These are phyloP conservation scores for Xylaria castorea DNA, from an alignment of 495 filamentous ascomycete species.

Conservation along the genomic window DNA sequence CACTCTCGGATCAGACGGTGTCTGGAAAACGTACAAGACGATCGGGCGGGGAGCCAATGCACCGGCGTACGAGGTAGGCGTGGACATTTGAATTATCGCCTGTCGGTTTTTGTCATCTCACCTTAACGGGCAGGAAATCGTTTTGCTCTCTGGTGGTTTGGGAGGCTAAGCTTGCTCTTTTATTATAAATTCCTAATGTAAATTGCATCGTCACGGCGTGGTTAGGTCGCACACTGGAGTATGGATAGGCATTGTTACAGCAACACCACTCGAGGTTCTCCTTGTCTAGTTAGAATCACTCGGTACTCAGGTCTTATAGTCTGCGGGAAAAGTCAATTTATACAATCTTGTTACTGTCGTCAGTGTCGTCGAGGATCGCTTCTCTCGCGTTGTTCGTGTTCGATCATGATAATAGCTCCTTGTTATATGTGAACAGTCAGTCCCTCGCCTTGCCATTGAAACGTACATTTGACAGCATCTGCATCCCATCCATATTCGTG, in stretches of 20 bases:
- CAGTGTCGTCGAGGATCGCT: not conserved
- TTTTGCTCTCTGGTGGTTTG: not conserved
- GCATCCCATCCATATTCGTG: too few relatives aligned
- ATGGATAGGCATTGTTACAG: slow-evolving; percentile 15
- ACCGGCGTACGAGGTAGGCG: slow-evolving; percentile 34
- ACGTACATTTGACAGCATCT: not conserved
- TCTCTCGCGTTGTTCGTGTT: not conserved
- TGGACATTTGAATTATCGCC: slow-evolving; percentile 31
- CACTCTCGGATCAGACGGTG: slow-evolving; percentile 62
- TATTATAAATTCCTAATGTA: slow-evolving; percentile 13
- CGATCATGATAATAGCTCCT: not conserved
- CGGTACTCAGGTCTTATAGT: slow-evolving; percentile 8
- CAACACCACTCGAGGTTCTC: not conserved
- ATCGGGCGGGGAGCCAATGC: slow-evolving; percentile 51
- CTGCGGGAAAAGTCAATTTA: not conserved
- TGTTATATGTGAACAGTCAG: not conserved
- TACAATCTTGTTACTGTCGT: not conserved
- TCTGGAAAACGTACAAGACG: slow-evolving; percentile 60
- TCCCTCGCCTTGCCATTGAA: not conserved
- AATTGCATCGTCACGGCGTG: slow-evolving; percentile 10
- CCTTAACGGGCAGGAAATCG: not conserved
- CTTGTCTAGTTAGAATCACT: slow-evolving; percentile 15
- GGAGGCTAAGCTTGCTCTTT: not conserved
- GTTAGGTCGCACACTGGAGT: slow-evolving; percentile 11
- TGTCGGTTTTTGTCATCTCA: not conserved